Base-by-base conservation (phyloP, 177 flowering plant species). In the Vitis hybrid region DNA sequence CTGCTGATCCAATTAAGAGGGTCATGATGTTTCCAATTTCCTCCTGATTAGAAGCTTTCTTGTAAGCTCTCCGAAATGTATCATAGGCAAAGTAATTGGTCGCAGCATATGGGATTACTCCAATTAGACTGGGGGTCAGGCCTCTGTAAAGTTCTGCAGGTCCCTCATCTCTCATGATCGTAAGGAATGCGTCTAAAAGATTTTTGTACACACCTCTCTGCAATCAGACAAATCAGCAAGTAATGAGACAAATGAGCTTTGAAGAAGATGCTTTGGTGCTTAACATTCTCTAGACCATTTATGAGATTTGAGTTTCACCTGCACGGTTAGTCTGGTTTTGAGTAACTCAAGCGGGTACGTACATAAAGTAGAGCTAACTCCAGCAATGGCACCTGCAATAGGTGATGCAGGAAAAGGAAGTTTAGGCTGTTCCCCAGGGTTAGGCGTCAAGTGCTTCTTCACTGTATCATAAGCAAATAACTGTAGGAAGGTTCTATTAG, bases 91-190 rank as follows among this genome's bases (percentile, higher is more conserved):
- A 93, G 74, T 95, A 93, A 68, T 95, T 95, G 30, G 92, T 80
- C n/a, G 98, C 97, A 41, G 99, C 96, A 78, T 95, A 95, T 20
- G 99, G 99, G 69, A 95, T 76, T 8, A 95, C 96, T 62, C 99
- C 99, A 18, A 95, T 93, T 5, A 95, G 76, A 71, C 99, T 93
- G 9, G 98, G 97, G 52, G 90, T 84, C 30, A 95, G 97, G 52
- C 99, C 98, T 73, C 99, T 74, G 80, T 88, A 95, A 4, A 95
- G 87, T 81, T 95, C 99, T 13, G 81, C 82, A 46, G 86, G 86
- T 27, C 99, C 99, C 72, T 90, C 97, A 65, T 91, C 91, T 73
- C 57, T 73, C 48, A 91, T 17, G 18, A 93, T 95, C 77, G 88
- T 95, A 52, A 93, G 18, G 71, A 95, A 95, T 4, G 98, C 98